Evolutionary conservation across 805 yeast species (phyloP).

Genomic region (Saccharomycopsis fodiens): DNA sequence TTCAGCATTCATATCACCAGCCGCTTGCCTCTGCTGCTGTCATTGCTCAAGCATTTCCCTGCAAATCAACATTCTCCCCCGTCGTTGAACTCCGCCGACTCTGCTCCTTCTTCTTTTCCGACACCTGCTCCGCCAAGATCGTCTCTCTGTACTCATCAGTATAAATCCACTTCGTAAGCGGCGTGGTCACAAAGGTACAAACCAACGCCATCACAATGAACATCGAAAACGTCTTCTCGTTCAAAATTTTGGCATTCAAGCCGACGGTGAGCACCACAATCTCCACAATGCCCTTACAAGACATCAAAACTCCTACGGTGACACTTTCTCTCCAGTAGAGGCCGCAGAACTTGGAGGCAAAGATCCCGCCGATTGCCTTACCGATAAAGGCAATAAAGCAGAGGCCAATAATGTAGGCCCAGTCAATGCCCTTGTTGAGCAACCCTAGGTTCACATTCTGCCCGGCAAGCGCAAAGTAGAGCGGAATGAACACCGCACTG

Average conservation of each 20-base stretch:
- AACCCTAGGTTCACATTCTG: conserved; percentile 60
- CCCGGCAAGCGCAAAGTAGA: conserved; percentile 77
- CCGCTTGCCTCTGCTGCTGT: no score
- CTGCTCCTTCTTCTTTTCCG: conserved; percentile 2
- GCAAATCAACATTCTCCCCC: not conserved
- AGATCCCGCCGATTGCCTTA: conserved; percentile 58
- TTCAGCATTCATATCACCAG: no score
- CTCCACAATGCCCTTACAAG: conserved; percentile 85
- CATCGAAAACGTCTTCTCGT: conserved; percentile 64
- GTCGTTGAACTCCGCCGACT: not conserved
- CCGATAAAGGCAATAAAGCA: conserved; percentile 61
- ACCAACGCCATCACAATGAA: conserved; percentile 77
- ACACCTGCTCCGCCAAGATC: conserved; percentile 3
- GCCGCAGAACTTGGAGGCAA: conserved; percentile 56
- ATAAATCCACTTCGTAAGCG: conserved; percentile 53
- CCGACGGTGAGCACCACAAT: conserved; percentile 74
- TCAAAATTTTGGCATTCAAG: conserved; percentile 59
- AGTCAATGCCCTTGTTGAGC: conserved; percentile 56
- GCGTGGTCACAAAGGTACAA: conserved; percentile 74
- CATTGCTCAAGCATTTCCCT: no score
- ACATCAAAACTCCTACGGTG: conserved; percentile 75
- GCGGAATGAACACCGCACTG: conserved; percentile 62
- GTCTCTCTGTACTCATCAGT: conserved; percentile 35
- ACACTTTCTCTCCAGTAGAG: conserved; percentile 66
- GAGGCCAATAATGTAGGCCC: conserved; percentile 71